These are phyloP conservation scores for Aspergillus incahuasiensis DNA, from an alignment of 495 filamentous ascomycete genomes.

Conservation along the genomic window DNA sequence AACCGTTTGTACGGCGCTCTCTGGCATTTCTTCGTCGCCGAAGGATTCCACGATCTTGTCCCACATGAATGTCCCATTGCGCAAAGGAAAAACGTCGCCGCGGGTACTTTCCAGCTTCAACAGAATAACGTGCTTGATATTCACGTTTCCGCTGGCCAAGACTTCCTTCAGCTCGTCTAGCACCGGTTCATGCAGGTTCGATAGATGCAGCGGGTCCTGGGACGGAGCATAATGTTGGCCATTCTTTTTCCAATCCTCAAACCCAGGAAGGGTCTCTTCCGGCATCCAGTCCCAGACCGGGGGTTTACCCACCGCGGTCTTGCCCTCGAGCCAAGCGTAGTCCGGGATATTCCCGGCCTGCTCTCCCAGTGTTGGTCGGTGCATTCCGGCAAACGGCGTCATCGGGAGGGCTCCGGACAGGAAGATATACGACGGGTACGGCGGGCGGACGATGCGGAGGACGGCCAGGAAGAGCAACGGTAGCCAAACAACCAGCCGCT, in stretches of 20 bases:
- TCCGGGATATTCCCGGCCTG: conserved; percentile 18
- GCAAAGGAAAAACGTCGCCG: conserved; percentile 45
- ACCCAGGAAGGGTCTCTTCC: conserved; percentile 21
- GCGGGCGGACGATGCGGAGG: conserved; percentile 28
- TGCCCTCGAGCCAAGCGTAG: conserved; percentile 21
- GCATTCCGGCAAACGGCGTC: conserved; percentile 22
- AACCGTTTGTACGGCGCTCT: conserved; percentile 26
- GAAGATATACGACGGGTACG: conserved; percentile 29
- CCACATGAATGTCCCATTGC: conserved; percentile 38
- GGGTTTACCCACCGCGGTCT: conserved; percentile 21
- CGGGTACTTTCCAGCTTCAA: conserved; percentile 47
- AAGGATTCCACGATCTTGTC: conserved; percentile 36
- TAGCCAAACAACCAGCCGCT: conserved; percentile 15
- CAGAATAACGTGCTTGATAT: conserved; percentile 46
- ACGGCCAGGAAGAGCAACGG: conserved; percentile 19
- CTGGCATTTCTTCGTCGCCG: conserved; percentile 24
- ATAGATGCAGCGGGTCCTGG: conserved; percentile 41
- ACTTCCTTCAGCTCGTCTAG: conserved; percentile 30
- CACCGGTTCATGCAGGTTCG: conserved; percentile 39
- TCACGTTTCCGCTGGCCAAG: conserved; percentile 30
- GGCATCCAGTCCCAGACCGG: conserved; percentile 31
- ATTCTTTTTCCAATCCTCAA: conserved; percentile 30
- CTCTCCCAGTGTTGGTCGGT: conserved; percentile 25
- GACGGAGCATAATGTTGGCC: conserved; percentile 35
- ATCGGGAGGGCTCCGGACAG: conserved; percentile 29